These are phyloP conservation scores for Pisolithus orientalis DNA, from an alignment of 768 basidiomycete genomes.

Conservation along the genomic window DNA sequence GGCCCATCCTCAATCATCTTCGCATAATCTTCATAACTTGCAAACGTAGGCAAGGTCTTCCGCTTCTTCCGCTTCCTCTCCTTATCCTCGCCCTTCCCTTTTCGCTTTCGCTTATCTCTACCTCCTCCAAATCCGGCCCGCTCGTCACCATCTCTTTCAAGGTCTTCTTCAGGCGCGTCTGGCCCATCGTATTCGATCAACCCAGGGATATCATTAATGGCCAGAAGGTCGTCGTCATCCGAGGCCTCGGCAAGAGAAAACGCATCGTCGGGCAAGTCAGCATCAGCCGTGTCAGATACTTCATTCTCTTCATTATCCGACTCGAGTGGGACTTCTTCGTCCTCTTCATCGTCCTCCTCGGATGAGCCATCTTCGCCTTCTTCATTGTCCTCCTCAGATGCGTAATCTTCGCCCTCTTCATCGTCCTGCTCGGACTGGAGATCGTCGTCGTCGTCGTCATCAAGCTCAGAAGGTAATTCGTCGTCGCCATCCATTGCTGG, in stretches of 20 bases:
- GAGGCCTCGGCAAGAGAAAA: constrained; percentile 59
- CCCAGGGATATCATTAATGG: constrained; percentile 48
- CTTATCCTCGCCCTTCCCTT: constrained; percentile 29
- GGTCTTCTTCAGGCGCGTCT: constrained; percentile 46
- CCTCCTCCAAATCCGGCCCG: constrained; percentile 36
- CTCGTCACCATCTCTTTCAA: constrained; percentile 23
- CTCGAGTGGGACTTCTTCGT: not conserved
- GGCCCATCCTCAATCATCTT: constrained; percentile 67
- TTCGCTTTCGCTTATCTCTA: constrained; percentile 45
- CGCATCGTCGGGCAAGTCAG: constrained; percentile 37
- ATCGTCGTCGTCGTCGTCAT: constrained; percentile 16
- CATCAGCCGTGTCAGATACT: constrained; percentile 27
- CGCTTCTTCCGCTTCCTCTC: constrained; percentile 57
- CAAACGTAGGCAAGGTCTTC: constrained; percentile 69
- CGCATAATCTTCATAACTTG: constrained; percentile 82
- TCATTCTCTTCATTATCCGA: constrained; percentile 25
- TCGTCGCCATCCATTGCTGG: constrained; percentile 51
- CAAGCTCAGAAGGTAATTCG: constrained; percentile 19
- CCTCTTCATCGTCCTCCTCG: constrained; percentile 19
- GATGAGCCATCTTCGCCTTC: constrained; percentile 20
- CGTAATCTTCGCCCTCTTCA: too few species aligned
- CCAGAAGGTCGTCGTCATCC: constrained; percentile 65
- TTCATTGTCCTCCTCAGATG: constrained; percentile 10
- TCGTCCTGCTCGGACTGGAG: too few species aligned
- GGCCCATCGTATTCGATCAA: constrained; percentile 59